Conservation (phyloP, 208 protist species). For the Acanthamoeba polyphaga region DNA sequence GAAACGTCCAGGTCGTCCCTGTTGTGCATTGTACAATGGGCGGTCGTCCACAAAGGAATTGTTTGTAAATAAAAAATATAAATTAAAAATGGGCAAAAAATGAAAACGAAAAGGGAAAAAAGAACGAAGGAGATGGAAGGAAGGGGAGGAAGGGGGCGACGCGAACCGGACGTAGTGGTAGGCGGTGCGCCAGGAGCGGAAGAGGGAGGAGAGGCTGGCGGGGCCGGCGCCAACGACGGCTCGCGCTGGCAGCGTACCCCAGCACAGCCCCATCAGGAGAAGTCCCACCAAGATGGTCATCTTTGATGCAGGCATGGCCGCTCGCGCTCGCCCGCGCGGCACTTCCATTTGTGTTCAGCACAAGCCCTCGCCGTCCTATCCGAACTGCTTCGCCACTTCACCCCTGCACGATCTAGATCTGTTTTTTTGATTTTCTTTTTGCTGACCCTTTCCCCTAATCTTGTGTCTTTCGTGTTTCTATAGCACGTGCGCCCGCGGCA, state of each 20-base stretch:
- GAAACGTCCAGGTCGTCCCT: constrained; percentile 6
- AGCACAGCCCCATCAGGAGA: neutral
- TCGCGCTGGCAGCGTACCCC: neutral
- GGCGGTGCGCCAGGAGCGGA: neutral
- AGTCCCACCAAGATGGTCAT: neutral
- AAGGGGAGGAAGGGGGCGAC: neutral
- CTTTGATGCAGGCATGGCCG: neutral
- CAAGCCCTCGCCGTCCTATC: too few species aligned
- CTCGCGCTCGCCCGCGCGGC: neutral
- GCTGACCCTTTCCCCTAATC: too few species aligned
- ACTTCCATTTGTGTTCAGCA: neutral
- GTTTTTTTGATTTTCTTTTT: too few species aligned
- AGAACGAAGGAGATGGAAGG: neutral
- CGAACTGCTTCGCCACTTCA: too few species aligned
- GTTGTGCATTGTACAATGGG: neutral
- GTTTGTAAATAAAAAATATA: too few species aligned
- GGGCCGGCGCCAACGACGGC: neutral
- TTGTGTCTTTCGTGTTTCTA: too few species aligned
- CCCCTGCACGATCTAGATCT: too few species aligned
- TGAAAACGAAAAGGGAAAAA: neutral
- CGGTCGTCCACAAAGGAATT: too few species aligned
- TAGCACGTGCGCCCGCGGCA: too few species aligned
- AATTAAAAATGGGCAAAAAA: too few species aligned
- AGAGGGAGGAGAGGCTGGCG: neutral
- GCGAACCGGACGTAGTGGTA: constrained; percentile 19